Evolutionary conservation across 2,329 filamentous ascomycete species (phyloP).

Genomic region (Colletotrichum musicola): DNA sequence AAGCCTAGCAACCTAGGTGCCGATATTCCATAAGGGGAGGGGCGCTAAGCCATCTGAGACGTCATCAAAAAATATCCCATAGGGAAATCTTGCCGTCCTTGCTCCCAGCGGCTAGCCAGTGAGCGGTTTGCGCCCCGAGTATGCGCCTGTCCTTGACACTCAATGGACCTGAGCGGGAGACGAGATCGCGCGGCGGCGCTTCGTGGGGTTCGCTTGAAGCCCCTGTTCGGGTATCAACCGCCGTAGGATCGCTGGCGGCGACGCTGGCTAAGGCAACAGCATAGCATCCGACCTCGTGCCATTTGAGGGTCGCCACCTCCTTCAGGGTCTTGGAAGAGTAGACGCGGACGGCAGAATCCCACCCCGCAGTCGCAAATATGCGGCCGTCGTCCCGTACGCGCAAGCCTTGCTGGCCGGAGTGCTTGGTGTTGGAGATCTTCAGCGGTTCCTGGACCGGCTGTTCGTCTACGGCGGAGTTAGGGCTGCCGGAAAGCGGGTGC

Average conservation of each 20-base stretch:
- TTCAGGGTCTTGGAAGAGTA: conserved; percentile 86
- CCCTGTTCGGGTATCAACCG: conserved; percentile 15
- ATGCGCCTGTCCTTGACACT: conserved; percentile 74
- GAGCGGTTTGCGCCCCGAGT: conserved; percentile 74
- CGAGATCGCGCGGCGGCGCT: conserved; percentile 25
- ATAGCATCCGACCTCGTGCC: conserved; percentile 92
- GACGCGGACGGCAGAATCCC: conserved; percentile 86
- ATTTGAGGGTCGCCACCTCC: conserved; percentile 92
- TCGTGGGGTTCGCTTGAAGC: conserved; percentile 6
- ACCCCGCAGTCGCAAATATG: conserved; percentile 91
- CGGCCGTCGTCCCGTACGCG: conserved; percentile 82
- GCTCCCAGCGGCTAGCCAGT: conserved; percentile 91
- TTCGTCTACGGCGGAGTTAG: neutral
- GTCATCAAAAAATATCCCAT: conserved; percentile 87
- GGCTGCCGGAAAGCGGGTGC: conserved; percentile 71
- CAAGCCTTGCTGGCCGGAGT: conserved; percentile 89
- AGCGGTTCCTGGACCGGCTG: conserved; percentile 57
- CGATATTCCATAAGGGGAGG: too few species aligned
- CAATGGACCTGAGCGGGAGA: conserved; percentile 42
- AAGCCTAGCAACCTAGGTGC: too few species aligned
- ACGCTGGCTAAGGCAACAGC: conserved; percentile 77
- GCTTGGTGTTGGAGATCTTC: conserved; percentile 80
- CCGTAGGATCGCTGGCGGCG: conserved; percentile 6
- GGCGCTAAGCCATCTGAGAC: neutral
- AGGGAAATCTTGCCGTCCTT: conserved; percentile 97